Conservation (phyloP, 2,329 filamentous ascomycete genomes). For the Furcasterigmium sp. region DNA sequence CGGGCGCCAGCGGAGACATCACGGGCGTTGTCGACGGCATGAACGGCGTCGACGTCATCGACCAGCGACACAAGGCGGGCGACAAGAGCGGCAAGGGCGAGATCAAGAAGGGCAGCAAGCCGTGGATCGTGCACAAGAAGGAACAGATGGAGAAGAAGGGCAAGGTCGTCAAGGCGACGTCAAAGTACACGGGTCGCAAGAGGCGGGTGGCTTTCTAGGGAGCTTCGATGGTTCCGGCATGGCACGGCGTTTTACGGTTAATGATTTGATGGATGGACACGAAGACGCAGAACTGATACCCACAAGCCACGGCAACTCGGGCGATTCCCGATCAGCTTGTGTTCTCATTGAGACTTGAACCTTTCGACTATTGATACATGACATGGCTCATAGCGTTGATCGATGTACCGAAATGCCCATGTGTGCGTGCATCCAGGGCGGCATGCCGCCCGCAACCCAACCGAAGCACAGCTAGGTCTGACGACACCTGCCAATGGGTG, state of each 20-base stretch:
- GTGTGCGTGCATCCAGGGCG: too few species aligned
- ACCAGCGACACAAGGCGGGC: constrained; percentile 50
- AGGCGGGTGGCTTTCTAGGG: constrained; percentile 68
- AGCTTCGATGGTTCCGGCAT: constrained; percentile 2
- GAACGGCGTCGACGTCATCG: constrained; percentile 80
- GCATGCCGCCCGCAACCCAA: too few species aligned
- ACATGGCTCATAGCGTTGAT: too few species aligned
- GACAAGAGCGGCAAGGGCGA: constrained; percentile 42
- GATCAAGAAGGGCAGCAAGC: constrained; percentile 75
- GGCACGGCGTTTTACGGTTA: constrained; percentile 15
- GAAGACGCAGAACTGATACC: too few species aligned
- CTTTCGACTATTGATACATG: too few species aligned
- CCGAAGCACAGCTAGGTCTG: too few species aligned
- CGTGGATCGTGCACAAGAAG: constrained; percentile 82
- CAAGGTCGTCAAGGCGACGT: constrained; percentile 85
- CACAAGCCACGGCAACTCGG: too few species aligned
- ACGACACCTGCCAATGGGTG: too few species aligned
- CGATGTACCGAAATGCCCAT: too few species aligned
- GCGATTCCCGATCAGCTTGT: too few species aligned
- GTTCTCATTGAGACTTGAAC: too few species aligned
- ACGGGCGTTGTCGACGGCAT: constrained; percentile 85
- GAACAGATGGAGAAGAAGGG: constrained; percentile 93
- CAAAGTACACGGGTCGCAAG: constrained; percentile 91
- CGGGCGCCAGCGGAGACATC: constrained; percentile 66
- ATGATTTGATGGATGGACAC: not conserved